These are phyloP conservation scores for Candida quercuum DNA, from an alignment of 805 yeast genomes.

Conservation along the genomic window DNA sequence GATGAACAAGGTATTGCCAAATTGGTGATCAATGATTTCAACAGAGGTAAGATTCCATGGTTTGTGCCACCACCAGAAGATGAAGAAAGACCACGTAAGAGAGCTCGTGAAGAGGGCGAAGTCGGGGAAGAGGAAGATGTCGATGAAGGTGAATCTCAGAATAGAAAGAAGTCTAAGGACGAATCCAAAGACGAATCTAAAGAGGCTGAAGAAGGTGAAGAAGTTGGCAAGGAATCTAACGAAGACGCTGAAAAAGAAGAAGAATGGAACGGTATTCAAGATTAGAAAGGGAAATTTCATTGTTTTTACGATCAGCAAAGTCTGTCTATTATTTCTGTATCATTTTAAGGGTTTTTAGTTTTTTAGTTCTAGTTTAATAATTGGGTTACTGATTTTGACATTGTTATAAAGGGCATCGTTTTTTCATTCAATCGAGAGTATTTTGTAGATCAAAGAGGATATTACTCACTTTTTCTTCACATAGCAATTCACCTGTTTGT, in stretches of 20 bases:
- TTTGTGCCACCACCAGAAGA: conserved; percentile 90
- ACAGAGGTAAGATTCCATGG: conserved; percentile 98
- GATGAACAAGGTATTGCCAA: conserved; percentile 92
- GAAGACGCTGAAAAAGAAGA: conserved; percentile 20
- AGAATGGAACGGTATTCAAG: conserved; percentile 1
- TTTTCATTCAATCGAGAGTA: not conserved
- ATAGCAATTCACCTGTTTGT: too few species aligned
- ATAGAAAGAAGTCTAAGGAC: conserved; percentile 4
- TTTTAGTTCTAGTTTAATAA: not conserved
- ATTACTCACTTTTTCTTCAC: too few species aligned
- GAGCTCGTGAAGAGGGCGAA: conserved; percentile 23
- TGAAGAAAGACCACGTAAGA: conserved; percentile 35
- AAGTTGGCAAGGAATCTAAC: conserved; percentile 10
- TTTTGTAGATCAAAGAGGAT: too few species aligned
- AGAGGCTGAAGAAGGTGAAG: conserved; percentile 9
- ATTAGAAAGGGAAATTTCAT: not conserved
- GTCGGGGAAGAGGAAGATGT: conserved; percentile 8
- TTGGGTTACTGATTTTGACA: not conserved
- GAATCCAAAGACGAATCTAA: conserved; percentile 3
- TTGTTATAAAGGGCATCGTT: not conserved
- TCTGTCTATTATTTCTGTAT: too few species aligned
- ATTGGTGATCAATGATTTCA: conserved; percentile 86
- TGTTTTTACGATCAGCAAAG: too few species aligned
- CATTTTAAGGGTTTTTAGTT: not conserved
- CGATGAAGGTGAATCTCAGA: conserved; percentile 5